Base-by-base conservation (phyloP, 1,284 basidiomycete genomes). In the Stereum hirsutum region DNA sequence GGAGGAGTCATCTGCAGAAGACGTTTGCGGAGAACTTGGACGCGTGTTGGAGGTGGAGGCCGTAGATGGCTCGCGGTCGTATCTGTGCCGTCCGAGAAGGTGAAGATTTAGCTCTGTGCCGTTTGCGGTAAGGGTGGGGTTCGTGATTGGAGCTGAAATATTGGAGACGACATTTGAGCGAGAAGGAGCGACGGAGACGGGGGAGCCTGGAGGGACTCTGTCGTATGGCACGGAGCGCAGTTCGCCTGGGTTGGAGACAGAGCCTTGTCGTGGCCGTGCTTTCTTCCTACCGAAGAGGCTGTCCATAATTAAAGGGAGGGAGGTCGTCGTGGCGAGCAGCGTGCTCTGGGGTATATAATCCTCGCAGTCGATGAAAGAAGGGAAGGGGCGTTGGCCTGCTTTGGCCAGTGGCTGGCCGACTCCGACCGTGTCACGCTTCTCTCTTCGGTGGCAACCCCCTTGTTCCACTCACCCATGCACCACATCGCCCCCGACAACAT, bases 91-190 rank as follows among this genome's bases (percentile, higher is more conserved):
- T 38, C 70, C 65, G 51, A 75, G 60, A 17, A 66, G 64, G 54
- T 68, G 75, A 45, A 72, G 66, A 58, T 79, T 83, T 53, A 85
- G 62, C 49, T 84, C 82, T 11, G 79, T 79, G 38, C 85, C 84
- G 54, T 72, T 67, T 43, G 70, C 47, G 3, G 82, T 85, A 42
- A 88, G 72, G 7, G 78, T 75, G 11, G 85, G 85, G 54, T 88
- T 88, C 14, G 85, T 85, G 52, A 81, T 79, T 5, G 85, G 85
- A 4, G 84, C 84, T 32, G 82, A 87, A 48, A 88, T 88, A 38
- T 35, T 46, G 28, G 52, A 43, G 39, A 45, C 2, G 52, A 50
- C 31, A 42, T 54, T 49, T 38, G 69, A 69, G 55, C 75, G 68
- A 34, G 72, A 60, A 2, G 76, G 74, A 20, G 63, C 65, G 37